These are phyloP conservation scores for Neonothopanus nambi DNA, from an alignment of 1,284 basidiomycete species.

Conservation along the genomic window DNA sequence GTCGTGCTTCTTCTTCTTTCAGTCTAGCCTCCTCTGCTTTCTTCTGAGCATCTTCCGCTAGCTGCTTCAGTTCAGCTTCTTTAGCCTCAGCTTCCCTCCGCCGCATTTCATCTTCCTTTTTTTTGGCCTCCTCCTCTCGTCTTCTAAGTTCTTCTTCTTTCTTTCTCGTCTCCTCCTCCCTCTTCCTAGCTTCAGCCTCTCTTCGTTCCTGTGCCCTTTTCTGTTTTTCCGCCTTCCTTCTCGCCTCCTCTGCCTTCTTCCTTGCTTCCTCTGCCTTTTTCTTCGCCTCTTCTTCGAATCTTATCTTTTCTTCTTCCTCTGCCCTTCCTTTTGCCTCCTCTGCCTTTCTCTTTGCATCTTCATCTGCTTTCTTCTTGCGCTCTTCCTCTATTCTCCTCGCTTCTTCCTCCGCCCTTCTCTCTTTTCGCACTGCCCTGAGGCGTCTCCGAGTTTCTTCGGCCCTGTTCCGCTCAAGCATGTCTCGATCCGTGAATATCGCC, in stretches of 20 bases:
- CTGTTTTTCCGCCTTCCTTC: constrained; percentile 28
- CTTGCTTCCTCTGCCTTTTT: constrained; percentile 27
- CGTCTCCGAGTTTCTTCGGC: constrained; percentile 26
- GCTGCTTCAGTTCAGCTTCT: constrained; percentile 5
- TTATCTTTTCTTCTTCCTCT: constrained; percentile 25
- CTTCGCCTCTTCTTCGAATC: constrained; percentile 30
- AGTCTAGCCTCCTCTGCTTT: constrained; percentile 7
- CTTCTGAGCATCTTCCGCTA: constrained; percentile 9
- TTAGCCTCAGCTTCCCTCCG: constrained; percentile 5
- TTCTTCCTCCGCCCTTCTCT: constrained; percentile 11
- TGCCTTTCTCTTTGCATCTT: constrained; percentile 25
- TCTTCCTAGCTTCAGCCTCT: constrained; percentile 29
- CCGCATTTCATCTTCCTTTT: constrained; percentile 28
- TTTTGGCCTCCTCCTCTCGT: background rate
- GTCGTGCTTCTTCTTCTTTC: constrained; percentile 3
- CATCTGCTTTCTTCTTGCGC: no score
- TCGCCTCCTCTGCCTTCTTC: no score
- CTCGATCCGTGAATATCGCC: constrained; percentile 5
- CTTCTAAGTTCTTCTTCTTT: constrained; percentile 10
- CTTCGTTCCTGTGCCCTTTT: constrained; percentile 25
- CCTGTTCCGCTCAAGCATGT: constrained; percentile 20
- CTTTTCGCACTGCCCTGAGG: constrained; percentile 26
- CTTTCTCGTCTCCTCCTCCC: constrained; percentile 28
- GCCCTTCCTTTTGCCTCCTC: constrained; percentile 27
- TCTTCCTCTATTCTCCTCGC: background rate